Conservation (phyloP, 2,329 filamentous ascomycete genomes). For the Colletotrichum tanaceti region DNA sequence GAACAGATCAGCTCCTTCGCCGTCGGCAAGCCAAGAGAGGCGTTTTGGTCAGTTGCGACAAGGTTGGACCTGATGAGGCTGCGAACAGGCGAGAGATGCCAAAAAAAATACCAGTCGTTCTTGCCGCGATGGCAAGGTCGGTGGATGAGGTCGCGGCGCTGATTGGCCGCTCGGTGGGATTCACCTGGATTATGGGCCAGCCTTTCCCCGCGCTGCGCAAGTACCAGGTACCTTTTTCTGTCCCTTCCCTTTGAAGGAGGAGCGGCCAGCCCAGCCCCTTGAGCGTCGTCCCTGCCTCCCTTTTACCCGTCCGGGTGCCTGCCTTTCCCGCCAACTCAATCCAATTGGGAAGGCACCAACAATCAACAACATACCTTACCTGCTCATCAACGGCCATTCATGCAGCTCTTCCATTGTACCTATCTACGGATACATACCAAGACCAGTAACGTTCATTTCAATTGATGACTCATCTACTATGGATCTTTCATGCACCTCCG, state of each 20-base stretch:
- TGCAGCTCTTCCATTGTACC: no score
- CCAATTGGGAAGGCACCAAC: conserved; percentile 3
- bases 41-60: conserved; percentile 40
- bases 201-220: conserved; percentile 41
- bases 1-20: conserved; percentile 66
- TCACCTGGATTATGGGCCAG: conserved; percentile 29
- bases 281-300: background rate
- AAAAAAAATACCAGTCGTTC: conserved; percentile 41
- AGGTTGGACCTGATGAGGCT: conserved; percentile 34
- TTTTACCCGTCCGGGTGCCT: background rate
- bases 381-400: background rate
- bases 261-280: conserved; percentile 11
- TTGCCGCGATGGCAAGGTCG: conserved; percentile 40
- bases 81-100: conserved; percentile 34
- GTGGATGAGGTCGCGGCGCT: conserved; percentile 19
- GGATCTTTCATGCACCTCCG: conserved; percentile 4
- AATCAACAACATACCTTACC: background rate
- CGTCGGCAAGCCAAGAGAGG: conserved; percentile 46
- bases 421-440: no score
- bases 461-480: conserved; percentile 6
- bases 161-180: conserved; percentile 38
- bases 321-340: background rate
- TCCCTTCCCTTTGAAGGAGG: conserved; percentile 10
- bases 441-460: background rate
- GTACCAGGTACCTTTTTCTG: conserved; percentile 26